Evolutionary conservation across 129 eudicot species (phyloP), one percentile per base, ranked within the genome.

Genomic region (Lactuca sativa): DNA sequence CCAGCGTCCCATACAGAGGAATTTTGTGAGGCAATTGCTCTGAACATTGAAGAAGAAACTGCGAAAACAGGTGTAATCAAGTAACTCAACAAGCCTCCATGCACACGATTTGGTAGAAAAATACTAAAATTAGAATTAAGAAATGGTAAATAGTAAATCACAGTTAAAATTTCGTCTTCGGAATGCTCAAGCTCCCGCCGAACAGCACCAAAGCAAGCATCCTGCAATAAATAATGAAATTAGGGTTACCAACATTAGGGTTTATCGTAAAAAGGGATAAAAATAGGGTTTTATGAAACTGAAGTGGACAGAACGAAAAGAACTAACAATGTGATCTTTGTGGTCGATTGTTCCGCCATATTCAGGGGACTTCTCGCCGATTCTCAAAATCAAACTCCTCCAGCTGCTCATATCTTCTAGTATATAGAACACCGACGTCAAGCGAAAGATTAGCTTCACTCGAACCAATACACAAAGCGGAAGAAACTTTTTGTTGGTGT

Each of bases 21-120:
- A 90, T 78, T 84, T 95, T 95, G 80, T 95, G 99, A 67, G 99
- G 97, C 77, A 95, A 67, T 86, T 95, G 96, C 83, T 95, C 97
- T 3, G 96, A 89, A 70, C 99, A 95, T 57, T 95, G 89, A 6
- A 95, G 91, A 60, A 95, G 83, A 81, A 87, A 95, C 93, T 90
- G 90, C 30, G 73, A 70, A 69, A 47, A 15, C 44, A 33, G 61
- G 14, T 15, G 58, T 31, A 37, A 57, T 16, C 4, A 41, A 60
- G 14, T 12, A 56, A 74, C 36, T n/a, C 48, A 71, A 71, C 13
- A 10, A 71, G 11, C 30, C n/a, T 48, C 10, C 51, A 59, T 9
- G 8, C 16, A 32, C n/a, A 15, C 49, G 14, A 33, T 47, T 53
- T 67, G 16, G 37, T 55, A 68, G 8, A 38, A 17, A 64, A 14